Evolutionary conservation across 352 stramenopile species (phyloP), one percentile per base, ranked within the genome.

Genomic region (Globisporangium mamillatum): DNA sequence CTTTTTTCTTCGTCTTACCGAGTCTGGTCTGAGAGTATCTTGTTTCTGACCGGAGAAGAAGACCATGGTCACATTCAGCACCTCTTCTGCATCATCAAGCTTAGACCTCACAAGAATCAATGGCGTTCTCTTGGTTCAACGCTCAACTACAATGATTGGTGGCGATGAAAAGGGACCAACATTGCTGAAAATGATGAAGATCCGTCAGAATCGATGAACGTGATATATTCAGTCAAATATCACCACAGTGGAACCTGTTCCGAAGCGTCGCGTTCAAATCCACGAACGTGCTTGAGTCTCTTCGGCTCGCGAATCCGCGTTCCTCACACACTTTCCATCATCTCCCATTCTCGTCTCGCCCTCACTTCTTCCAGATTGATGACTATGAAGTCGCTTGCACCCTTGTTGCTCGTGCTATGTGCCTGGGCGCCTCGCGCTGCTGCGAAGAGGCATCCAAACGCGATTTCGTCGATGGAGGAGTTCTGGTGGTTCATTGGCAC

Each of bases 401-500:
- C 20, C 6, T 2, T 38, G 52, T 34, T 60, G 27, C 63, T 62
- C 6, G 38, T 14, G 3, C 27, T 62, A 1, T 36, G 57, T 8
- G 22, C 36, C 18, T 56, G 10, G 46, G 25, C 24, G 6, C 22
- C 24, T 7, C 16, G 32, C 16, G 52, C 25, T 16, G 52, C 50
- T 25, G 29, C 34, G 20, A 71, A 67, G 44, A 52, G 63, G 44
- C 66, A 57, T 73, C 76, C 52, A 3, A 65, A 44, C 52, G 58
- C 65, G 57, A 67, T 83, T 10, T 73, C 72, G 12, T 83, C 76
- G 46, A 68, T 81, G 63, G 74, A 81, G 27, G 76, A 83, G 68
- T 79, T 83, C 55, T 81, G 76, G 76, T 67, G 57, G 50, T 79
- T 83, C 64, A 70, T 83, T 63, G 67, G 59, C 48, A 61, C 74